phyloP scores from a whole-genome alignment of 306 rosid species.

The Alnus glutinosa region DNA sequence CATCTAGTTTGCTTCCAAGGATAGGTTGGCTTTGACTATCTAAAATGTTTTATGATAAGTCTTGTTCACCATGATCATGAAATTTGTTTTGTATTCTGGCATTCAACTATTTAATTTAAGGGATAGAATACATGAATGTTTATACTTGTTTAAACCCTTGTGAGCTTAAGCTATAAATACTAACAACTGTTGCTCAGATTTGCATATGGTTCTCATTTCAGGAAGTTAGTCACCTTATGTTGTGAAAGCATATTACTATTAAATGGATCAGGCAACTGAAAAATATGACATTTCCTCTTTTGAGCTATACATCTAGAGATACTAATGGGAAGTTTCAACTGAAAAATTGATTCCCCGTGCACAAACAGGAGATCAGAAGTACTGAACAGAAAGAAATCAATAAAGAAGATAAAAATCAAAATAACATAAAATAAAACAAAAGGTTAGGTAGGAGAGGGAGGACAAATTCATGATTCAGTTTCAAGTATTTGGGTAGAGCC shows the following conservation, averaged over 20 bases:
- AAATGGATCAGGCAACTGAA: not conserved
- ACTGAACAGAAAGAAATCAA: not conserved
- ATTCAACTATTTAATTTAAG: not conserved
- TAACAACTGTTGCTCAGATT: not conserved
- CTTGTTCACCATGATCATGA: not conserved
- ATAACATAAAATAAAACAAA: not conserved
- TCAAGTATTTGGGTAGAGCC: not conserved
- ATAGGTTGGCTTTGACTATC: conserved; percentile 54
- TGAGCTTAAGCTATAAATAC: not conserved
- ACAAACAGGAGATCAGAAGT: not conserved
- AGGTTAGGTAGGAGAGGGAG: not conserved
- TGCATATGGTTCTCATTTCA: not conserved
- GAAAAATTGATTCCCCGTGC: not conserved
- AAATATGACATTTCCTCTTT: not conserved
- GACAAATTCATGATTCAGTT: not conserved
- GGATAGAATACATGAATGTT: not conserved
- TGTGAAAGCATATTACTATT: not conserved
- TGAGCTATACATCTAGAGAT: not conserved
- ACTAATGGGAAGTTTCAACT: no score
- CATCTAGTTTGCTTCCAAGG: conserved; percentile 62
- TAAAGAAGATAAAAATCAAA: not conserved
- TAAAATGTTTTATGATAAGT: not conserved
- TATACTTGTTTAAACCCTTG: not conserved
- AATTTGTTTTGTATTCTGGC: not conserved
- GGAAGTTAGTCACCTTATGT: not conserved